A percentile compares a stretch with the other conserved stretches of the same genome.
These are phyloP conservation scores for Fraxinus paxiana DNA, from an alignment of 305 asterid genomes.

Conservation along the genomic window DNA sequence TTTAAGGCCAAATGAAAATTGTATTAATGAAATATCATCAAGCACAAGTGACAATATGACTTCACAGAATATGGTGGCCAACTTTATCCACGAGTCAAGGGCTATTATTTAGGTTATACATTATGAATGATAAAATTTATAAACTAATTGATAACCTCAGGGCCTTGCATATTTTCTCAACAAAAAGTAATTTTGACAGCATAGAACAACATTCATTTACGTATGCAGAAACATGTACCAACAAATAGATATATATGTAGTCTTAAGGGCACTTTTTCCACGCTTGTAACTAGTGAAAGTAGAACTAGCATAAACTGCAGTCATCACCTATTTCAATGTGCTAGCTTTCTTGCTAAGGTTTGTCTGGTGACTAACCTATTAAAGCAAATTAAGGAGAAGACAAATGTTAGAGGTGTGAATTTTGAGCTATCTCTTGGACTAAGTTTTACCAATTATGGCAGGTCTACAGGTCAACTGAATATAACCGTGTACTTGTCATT, in stretches of 20 bases:
- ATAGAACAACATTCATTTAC: background rate
- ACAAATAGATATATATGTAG: background rate
- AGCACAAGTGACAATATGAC: background rate
- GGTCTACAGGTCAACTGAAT: constrained; percentile 14
- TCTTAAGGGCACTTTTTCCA: background rate
- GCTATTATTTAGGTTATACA: background rate
- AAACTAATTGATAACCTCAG: background rate
- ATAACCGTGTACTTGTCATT: constrained; percentile 30
- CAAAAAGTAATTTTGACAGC: background rate
- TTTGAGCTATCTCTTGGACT: background rate
- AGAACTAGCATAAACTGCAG: background rate
- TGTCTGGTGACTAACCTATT: background rate
- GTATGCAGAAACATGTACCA: background rate
- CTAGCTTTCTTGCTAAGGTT: background rate
- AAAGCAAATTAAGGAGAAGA: background rate
- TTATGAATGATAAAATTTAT: background rate
- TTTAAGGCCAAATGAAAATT: background rate
- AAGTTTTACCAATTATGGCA: background rate
- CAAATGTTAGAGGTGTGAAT: background rate
- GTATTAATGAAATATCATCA: background rate
- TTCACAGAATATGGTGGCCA: background rate
- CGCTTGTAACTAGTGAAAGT: background rate
- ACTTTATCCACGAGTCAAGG: background rate
- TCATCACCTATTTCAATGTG: background rate
- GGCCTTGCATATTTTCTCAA: background rate